A percentile compares a stretch with the other conserved stretches of the same genome.
Evolutionary conservation across 371 early-diverging fungal species (phyloP).

Genomic region (Furculomyces boomerangus): DNA sequence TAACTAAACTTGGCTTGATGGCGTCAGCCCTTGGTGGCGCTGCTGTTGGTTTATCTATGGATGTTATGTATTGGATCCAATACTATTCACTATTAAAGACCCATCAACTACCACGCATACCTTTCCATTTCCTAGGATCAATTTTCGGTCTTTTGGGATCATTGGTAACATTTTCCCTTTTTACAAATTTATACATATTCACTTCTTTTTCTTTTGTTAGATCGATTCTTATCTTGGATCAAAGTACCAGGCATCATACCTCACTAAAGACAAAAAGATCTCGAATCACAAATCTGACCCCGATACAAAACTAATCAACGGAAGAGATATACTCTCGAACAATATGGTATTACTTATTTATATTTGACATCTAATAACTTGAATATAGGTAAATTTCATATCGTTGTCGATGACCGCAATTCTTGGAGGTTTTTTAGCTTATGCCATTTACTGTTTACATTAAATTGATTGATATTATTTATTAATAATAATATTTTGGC

Average conservation of each 20-base stretch:
- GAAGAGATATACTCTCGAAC: slow-evolving; percentile 52
- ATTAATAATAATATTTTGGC: too few relatives aligned
- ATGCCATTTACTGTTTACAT: too few relatives aligned
- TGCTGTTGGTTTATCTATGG: slow-evolving; percentile 42
- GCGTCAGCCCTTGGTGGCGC: slow-evolving; percentile 59
- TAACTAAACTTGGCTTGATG: slow-evolving; percentile 38
- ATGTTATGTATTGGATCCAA: slow-evolving; percentile 30
- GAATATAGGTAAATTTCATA: background rate
- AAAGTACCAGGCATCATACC: slow-evolving; percentile 46
- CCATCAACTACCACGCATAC: slow-evolving; percentile 11
- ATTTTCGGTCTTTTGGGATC: slow-evolving; percentile 52
- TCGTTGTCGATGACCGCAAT: background rate
- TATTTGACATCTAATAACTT: background rate
- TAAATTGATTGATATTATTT: too few relatives aligned
- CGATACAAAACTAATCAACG: slow-evolving; percentile 33
- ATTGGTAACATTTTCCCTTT: slow-evolving; percentile 25
- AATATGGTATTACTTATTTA: slow-evolving; percentile 35
- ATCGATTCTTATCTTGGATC: slow-evolving; percentile 79
- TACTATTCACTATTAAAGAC: slow-evolving; percentile 13
- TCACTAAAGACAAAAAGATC: slow-evolving; percentile 37
- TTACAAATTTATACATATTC: background rate
- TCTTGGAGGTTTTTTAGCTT: background rate
- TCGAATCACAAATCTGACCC: slow-evolving; percentile 18
- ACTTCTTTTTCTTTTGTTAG: slow-evolving; percentile 11
- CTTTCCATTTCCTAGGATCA: slow-evolving; percentile 21